Percentiles rank a stretch among this genome's conserved stretches.
Conservation (phyloP, 768 basidiomycete species). For the Hydnomerulius pinastri region DNA sequence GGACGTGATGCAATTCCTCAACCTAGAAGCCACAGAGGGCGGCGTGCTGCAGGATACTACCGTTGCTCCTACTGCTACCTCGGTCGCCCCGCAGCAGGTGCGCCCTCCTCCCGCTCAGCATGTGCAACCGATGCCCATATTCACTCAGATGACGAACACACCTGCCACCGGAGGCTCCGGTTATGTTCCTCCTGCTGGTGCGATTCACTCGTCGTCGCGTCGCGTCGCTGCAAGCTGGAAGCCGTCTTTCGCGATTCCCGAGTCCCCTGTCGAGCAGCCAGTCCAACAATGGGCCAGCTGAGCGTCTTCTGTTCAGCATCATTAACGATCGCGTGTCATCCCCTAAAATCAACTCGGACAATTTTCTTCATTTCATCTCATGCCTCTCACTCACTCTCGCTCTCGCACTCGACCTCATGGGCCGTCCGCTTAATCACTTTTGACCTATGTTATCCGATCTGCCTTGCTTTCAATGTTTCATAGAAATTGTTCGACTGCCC, state of each 20-base stretch:
- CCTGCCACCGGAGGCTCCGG: conserved; percentile 8
- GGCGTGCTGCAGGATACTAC: conserved; percentile 7
- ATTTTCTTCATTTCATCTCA: conserved; percentile 18
- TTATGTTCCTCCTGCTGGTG: conserved; percentile 60
- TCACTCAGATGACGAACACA: conserved; percentile 29
- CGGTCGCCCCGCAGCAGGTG: conserved; percentile 27
- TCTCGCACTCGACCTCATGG: conserved; percentile 9
- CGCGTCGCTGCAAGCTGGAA: conserved; percentile 59
- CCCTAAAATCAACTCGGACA: conserved; percentile 6
- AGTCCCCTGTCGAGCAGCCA: conserved; percentile 33
- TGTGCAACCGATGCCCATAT: conserved; percentile 22
- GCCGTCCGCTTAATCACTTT: conserved; percentile 1
- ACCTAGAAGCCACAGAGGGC: conserved; percentile 32
- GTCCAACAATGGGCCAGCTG: conserved; percentile 25
- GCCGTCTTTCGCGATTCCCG: conserved; percentile 10
- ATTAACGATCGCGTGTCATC: no score
- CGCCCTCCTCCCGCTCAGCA: conserved; percentile 15
- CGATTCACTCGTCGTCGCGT: conserved; percentile 47
- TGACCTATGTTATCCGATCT: conserved; percentile 12
- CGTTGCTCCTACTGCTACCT: conserved; percentile 2
- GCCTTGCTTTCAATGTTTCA: conserved; percentile 26
- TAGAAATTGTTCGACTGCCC: conserved; percentile 15
- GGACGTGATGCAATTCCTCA: conserved; percentile 41
- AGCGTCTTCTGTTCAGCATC: not conserved
- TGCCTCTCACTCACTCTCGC: not conserved